phyloP scores from a whole-genome alignment of 176 grass and related monocot genomes.

The Zea luxurians region DNA sequence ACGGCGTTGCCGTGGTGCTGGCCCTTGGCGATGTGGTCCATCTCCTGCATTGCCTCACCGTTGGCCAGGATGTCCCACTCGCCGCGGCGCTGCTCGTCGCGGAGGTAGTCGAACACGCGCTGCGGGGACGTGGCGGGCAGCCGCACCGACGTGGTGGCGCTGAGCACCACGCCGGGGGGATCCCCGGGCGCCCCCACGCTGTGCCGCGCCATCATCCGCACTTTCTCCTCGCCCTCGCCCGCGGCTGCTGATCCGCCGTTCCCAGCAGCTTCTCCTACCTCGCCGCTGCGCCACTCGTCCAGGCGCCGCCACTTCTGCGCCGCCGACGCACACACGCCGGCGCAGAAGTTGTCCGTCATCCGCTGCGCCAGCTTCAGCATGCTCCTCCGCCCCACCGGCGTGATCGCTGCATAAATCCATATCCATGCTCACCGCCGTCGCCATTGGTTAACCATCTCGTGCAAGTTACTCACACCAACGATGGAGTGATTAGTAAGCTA shows the following conservation, averaged over 20 bases:
- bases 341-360: slow-evolving; percentile 72
- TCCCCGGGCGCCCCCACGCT: slow-evolving; percentile 62
- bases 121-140: slow-evolving; percentile 43
- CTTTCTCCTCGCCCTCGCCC: slow-evolving; percentile 55
- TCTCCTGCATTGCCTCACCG: slow-evolving; percentile 83
- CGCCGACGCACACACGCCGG: slow-evolving; percentile 58
- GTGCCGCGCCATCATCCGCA: slow-evolving; percentile 69
- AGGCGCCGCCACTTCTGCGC: slow-evolving; percentile 67
- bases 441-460: background rate
- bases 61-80: slow-evolving; percentile 79
- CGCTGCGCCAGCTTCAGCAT: slow-evolving; percentile 77
- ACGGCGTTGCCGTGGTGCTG: slow-evolving; percentile 83
- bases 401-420: slow-evolving; percentile 36
- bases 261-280: background rate
- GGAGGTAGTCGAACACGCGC: slow-evolving; percentile 66
- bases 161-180: slow-evolving; percentile 61
- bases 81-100: slow-evolving; percentile 60
- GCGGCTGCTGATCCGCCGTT: background rate
- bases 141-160: slow-evolving; percentile 64
- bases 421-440: background rate
- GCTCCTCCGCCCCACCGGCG: slow-evolving; percentile 53
- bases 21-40: slow-evolving; percentile 88
- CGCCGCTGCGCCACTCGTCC: slow-evolving; percentile 48
- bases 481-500: background rate
- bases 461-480: too few relatives aligned